Conservation (phyloP, 768 basidiomycete genomes). For the Calocybe gangraenosa region DNA sequence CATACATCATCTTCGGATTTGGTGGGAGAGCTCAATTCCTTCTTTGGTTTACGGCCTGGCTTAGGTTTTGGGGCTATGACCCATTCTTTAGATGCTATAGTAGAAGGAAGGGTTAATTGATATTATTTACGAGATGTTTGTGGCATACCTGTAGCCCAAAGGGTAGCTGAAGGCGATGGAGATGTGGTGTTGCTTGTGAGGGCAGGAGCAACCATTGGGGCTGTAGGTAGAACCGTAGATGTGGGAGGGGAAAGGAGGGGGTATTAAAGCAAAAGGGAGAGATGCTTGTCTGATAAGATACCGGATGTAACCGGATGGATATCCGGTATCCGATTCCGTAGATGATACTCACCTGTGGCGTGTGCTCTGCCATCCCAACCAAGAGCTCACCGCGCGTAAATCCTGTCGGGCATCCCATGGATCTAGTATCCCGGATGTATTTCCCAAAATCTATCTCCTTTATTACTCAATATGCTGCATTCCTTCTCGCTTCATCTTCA, state of each 20-base stretch:
- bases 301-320: constrained; percentile 23
- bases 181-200: constrained; percentile 1
- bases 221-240: not conserved
- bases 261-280: constrained; percentile 9
- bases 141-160: constrained; percentile 72
- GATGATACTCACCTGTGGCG: constrained; percentile 11
- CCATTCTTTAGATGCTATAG: constrained; percentile 84
- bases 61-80: constrained; percentile 83
- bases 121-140: constrained; percentile 3
- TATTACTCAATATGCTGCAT: not conserved
- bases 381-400: constrained; percentile 16
- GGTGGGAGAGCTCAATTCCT: constrained; percentile 38
- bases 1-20: constrained; percentile 46
- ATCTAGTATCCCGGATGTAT: constrained; percentile 5
- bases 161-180: constrained; percentile 44
- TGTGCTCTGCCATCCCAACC: constrained; percentile 13
- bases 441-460: constrained; percentile 6
- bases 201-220: constrained; percentile 7
- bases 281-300: constrained; percentile 52
- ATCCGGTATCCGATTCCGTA: constrained; percentile 9
- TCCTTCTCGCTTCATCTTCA: not conserved
- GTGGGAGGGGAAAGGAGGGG: constrained; percentile 18
- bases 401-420: constrained; percentile 8
- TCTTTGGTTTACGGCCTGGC: constrained; percentile 86
- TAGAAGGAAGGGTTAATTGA: no score